A percentile compares a stretch with the other conserved stretches of the same genome.
phyloP scores from a whole-genome alignment of 805 yeast species.

The Nakazawaea ishiwadae region DNA sequence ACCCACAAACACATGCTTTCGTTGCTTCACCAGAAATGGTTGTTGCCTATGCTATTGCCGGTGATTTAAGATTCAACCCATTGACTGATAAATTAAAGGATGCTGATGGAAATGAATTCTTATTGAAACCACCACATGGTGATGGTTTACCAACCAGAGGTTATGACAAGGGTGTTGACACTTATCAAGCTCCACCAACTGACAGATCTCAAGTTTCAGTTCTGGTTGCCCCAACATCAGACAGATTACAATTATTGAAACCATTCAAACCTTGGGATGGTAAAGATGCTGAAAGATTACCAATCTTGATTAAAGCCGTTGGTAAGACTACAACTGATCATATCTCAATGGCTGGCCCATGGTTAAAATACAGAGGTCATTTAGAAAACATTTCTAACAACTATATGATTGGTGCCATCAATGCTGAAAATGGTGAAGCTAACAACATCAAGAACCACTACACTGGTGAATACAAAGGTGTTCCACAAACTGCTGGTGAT shows the following conservation, averaged over 20 bases:
- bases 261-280: conserved; percentile 98
- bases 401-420: conserved; percentile 99
- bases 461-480: conserved; percentile 91
- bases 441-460: conserved; percentile 84
- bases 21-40: conserved; percentile 98
- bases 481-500: conserved; percentile 93
- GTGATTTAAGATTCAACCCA: conserved; percentile 90
- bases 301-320: conserved; percentile 90
- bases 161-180: conserved; percentile 60
- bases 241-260: conserved; percentile 90
- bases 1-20: conserved; percentile 95
- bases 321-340: conserved; percentile 99
- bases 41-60: conserved; percentile 94
- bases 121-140: conserved; percentile 76
- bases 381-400: conserved; percentile 97
- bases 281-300: conserved; percentile 83
- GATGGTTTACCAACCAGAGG: conserved; percentile 80
- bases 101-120: conserved; percentile 67
- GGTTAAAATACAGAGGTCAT: conserved; percentile 99
- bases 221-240: conserved; percentile 81
- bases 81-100: conserved; percentile 75
- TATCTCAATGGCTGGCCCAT: conserved; percentile 99
- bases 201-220: conserved; percentile 76
- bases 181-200: conserved; percentile 95
- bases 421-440: conserved; percentile 93